Base-by-base conservation (phyloP, 805 yeast genomes). In the Cyberlindnera lachancei region DNA sequence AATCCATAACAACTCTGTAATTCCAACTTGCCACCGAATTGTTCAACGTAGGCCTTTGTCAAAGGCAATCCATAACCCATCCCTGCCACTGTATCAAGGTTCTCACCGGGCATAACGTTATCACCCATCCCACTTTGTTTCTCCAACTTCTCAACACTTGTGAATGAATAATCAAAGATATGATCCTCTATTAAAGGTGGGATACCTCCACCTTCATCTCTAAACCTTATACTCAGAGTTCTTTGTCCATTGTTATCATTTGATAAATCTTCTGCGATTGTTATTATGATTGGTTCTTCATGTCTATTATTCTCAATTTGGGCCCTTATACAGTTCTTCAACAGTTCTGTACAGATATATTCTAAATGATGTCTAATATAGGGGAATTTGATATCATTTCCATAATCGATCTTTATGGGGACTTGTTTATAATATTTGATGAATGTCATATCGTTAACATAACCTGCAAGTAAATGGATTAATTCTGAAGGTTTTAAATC, bases 61-160 rank as follows among this genome's bases (percentile, higher is more conserved):
- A 90, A 61, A 6, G 97, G 97, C 34, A 90, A 58, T 0, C 98
- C 98, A 52, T 86, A 90, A 1, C 97, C 97, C 83, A 92, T 82
- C 0, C 98, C 98, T 0, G 96, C 95, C 22, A 90, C 71, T 15
- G 68, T 67, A 27, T 66, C 64, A 1, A 83, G 80, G 2, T 79
- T 79, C 16, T 69, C 66, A 2, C 87, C 88, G 0, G 87, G 88
- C 21, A 81, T 77, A 18, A 72, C 72, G 46, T 81, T 80, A 37
- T 55, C 66, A 44, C 43, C 64, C 65, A 46, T 59, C 0, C 58
- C 59, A 46, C 70, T 70, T 46, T 69, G 70, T 24, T 73, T 64
- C 11, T 72, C 81, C 15, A 66, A 64, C 5, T 56, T 55, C 29
- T 75, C 77, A 38, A 77, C 87, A 0, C 95, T 85, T 2, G 94